Conservation (phyloP, 2,329 filamentous ascomycete genomes). For the Fusarium sp. region DNA sequence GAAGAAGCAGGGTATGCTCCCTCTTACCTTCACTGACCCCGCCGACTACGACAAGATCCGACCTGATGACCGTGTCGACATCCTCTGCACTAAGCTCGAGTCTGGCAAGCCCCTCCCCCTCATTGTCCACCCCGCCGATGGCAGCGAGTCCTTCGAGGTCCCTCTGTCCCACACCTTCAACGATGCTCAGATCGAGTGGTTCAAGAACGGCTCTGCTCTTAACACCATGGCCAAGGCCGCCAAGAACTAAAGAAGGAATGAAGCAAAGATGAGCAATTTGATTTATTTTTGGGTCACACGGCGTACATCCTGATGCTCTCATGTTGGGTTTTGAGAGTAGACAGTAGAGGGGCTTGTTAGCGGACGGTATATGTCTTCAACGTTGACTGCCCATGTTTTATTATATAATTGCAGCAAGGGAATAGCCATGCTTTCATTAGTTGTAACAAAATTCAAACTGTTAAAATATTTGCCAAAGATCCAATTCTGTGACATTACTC, state of each 20-base stretch:
- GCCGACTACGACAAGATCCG: slow-evolving; percentile 98
- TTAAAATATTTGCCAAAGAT: slow-evolving; percentile 28
- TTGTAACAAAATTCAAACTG: slow-evolving; percentile 46
- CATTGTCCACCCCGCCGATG: slow-evolving; percentile 90
- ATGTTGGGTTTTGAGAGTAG: slow-evolving; percentile 42
- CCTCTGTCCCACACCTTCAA: slow-evolving; percentile 97
- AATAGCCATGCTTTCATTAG: slow-evolving; percentile 47
- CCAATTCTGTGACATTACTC: background rate
- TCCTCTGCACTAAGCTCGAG: slow-evolving; percentile 87
- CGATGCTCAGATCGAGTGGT: slow-evolving; percentile 97
- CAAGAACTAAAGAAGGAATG: slow-evolving; percentile 49
- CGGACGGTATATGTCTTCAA: slow-evolving; percentile 33
- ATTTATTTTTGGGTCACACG: slow-evolving; percentile 39
- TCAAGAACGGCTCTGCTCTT: slow-evolving; percentile 95
- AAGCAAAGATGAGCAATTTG: slow-evolving; percentile 37
- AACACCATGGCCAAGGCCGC: slow-evolving; percentile 95
- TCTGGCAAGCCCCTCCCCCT: slow-evolving; percentile 95
- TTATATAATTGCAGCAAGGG: slow-evolving; percentile 43
- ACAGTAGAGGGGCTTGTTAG: slow-evolving; percentile 42
- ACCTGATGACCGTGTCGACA: slow-evolving; percentile 89
- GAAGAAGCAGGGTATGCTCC: slow-evolving; percentile 99
- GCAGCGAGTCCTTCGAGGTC: slow-evolving; percentile 78
- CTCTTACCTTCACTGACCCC: slow-evolving; percentile 92
- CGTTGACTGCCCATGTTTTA: slow-evolving; percentile 39
- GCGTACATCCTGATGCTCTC: slow-evolving; percentile 48